phyloP scores from a whole-genome alignment of 2,329 filamentous ascomycete species.

The Drechslerella dactyloides region DNA sequence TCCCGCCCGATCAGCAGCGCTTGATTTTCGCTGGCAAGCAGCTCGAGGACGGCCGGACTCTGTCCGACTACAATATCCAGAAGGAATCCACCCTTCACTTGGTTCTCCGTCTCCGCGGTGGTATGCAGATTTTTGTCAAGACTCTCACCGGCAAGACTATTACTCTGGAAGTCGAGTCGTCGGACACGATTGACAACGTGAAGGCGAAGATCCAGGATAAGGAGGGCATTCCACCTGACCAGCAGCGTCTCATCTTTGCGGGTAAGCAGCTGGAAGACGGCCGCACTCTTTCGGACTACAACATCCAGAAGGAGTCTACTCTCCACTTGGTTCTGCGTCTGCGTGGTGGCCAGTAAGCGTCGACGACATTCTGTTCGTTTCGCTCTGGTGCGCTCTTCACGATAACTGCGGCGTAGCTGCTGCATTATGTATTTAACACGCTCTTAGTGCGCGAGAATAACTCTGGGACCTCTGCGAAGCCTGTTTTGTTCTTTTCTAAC shows the following conservation, averaged over 20 bases:
- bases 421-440: slow-evolving; percentile 3
- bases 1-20: slow-evolving; percentile 92
- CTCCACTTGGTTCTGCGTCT: slow-evolving; percentile 98
- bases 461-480: background rate
- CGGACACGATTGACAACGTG: slow-evolving; percentile 74
- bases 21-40: slow-evolving; percentile 94
- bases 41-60: slow-evolving; percentile 86
- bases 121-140: slow-evolving; percentile 86
- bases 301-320: slow-evolving; percentile 98
- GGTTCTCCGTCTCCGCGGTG: slow-evolving; percentile 80
- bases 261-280: slow-evolving; percentile 90
- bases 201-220: slow-evolving; percentile 80
- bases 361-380: slow-evolving; percentile 5
- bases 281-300: slow-evolving; percentile 95
- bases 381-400: slow-evolving; percentile 5
- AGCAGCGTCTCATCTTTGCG: slow-evolving; percentile 73
- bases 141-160: slow-evolving; percentile 78
- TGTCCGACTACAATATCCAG: slow-evolving; percentile 96
- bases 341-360: slow-evolving; percentile 72
- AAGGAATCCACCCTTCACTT: slow-evolving; percentile 84
- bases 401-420: background rate
- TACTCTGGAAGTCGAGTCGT: slow-evolving; percentile 71
- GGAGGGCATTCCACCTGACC: slow-evolving; percentile 75
- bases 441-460: background rate
- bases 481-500: background rate